Percentiles rank a stretch among this genome's conserved stretches.
Evolutionary conservation across 371 early-diverging fungal genomes (phyloP).

Genomic region (Chytridiales sp.): DNA sequence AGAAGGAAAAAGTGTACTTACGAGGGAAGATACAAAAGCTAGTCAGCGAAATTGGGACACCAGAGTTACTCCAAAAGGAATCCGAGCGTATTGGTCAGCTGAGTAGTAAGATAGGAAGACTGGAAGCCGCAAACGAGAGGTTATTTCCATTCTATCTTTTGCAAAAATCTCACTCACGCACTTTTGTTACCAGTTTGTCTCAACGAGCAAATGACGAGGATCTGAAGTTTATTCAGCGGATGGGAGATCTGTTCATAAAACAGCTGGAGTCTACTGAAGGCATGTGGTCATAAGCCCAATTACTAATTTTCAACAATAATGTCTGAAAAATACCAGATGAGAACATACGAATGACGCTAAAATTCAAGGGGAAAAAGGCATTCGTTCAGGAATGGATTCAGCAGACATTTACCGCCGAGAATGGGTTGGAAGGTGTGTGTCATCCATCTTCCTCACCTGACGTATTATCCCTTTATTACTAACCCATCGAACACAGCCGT

Average conservation of each 20-base stretch:
- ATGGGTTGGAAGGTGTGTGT: no score
- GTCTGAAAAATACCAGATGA: conserved; percentile 11
- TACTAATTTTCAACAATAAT: not conserved
- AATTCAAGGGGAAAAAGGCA: conserved; percentile 21
- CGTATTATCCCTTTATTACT: no score
- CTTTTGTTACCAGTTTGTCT: not conserved
- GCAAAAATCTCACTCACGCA: not conserved
- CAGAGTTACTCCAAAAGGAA: conserved; percentile 26
- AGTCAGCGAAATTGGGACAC: conserved; percentile 37
- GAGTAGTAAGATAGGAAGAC: conserved; percentile 9
- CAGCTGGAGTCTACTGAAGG: conserved; percentile 14
- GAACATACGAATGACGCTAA: conserved; percentile 19
- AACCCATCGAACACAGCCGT: no score
- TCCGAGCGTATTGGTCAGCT: conserved; percentile 14
- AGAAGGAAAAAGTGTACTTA: conserved; percentile 27
- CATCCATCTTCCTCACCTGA: no score
- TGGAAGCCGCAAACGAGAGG: conserved; percentile 21
- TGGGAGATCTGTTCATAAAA: conserved; percentile 14
- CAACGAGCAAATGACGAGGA: conserved; percentile 19
- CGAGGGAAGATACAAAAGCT: conserved; percentile 31
- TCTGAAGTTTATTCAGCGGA: conserved; percentile 14
- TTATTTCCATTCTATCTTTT: not conserved
- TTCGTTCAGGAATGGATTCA: conserved; percentile 26
- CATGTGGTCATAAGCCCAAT: not conserved
- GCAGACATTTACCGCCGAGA: no score